Evolutionary conservation across 2,329 filamentous ascomycete genomes (phyloP), one percentile per base, ranked within the genome.

Genomic region (Ramichloridium luteum): DNA sequence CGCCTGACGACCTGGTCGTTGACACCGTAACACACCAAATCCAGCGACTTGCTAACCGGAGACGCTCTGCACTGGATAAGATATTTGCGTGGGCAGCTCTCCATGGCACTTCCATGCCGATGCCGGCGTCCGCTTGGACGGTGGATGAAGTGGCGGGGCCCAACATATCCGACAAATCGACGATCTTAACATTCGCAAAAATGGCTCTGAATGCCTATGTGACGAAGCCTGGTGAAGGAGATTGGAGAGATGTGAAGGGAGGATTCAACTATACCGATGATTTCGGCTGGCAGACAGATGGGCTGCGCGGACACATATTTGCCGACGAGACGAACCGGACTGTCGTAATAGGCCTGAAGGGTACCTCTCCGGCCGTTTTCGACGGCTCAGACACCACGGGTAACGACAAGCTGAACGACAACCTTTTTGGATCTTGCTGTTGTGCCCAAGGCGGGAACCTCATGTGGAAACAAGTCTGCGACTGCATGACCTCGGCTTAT

Each of bases 351-450:
- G 86, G 84, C 4, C 60, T 98, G 35, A 98, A 98, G 60, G 90
- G 88, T 32, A 48, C 44, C 9, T 49, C 61, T 6, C 74, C 79
- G 2, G 88, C 90, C 9, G 77, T 96, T 3, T 96, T 94, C 52
- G 88, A 96, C 55, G 90, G 90, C n/a, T 81, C 88, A 22, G 88
- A 86, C 31, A 96, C 90, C 1, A 96, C 88, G 0, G 93, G 85
- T 15, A 93, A 93, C 46, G 90, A 98, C 61, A 98, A 98, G 62
- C 67, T 86, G 50, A 98, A 96, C 55, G 90, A 98, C 59, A 98
- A 98, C 53, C 67, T 98, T 6, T 93, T 93, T 59, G 94, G 94
- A 61, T 93, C 86, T 52, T 98, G 90, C 61, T 98, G 90, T 58
- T 98, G 90, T 58, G 90, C 76, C 3, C 85, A 94, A 59, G 86